A percentile compares a stretch with the other conserved stretches of the same genome.
These are phyloP conservation scores for Tylopilus vinaceipallidus DNA, from an alignment of 768 basidiomycete genomes.

Conservation along the genomic window DNA sequence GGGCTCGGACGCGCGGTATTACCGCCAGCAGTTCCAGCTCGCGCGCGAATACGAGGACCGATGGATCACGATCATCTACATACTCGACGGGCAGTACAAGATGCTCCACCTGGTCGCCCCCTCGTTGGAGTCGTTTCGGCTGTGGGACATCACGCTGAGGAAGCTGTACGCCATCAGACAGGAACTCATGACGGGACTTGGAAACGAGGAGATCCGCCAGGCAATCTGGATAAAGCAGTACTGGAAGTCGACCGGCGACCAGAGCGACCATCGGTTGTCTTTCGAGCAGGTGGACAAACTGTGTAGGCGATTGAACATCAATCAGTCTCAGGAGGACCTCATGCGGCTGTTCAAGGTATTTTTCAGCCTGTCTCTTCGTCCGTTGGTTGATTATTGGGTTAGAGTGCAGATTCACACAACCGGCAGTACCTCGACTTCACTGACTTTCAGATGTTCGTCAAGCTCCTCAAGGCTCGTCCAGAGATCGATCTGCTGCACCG, in stretches of 20 bases:
- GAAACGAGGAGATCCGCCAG: slow-evolving; percentile 60
- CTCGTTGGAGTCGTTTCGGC: slow-evolving; percentile 55
- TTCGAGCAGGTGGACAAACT: slow-evolving; percentile 73
- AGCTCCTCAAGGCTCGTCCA: slow-evolving; percentile 76
- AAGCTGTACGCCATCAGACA: slow-evolving; percentile 64
- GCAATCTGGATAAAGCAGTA: slow-evolving; percentile 78
- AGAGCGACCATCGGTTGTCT: slow-evolving; percentile 58
- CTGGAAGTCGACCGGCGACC: slow-evolving; percentile 72
- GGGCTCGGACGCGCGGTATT: slow-evolving; percentile 66
- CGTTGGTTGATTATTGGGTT: not conserved
- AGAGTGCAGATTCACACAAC: slow-evolving; percentile 63
- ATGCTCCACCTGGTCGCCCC: slow-evolving; percentile 82
- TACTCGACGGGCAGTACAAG: slow-evolving; percentile 75
- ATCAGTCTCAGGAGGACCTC: slow-evolving; percentile 52
- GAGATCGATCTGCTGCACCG: slow-evolving; percentile 72
- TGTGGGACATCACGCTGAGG: slow-evolving; percentile 63
- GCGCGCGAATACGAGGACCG: slow-evolving; percentile 59
- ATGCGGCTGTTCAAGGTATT: slow-evolving; percentile 58
- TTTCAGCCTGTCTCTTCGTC: too few relatives aligned
- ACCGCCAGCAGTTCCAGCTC: slow-evolving; percentile 67
- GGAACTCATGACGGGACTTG: slow-evolving; percentile 67
- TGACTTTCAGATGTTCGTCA: slow-evolving; percentile 82
- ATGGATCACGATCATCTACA: slow-evolving; percentile 87
- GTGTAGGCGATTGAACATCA: slow-evolving; percentile 69
- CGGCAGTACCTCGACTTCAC: slow-evolving; percentile 68